Conservation (phyloP, 495 filamentous ascomycete species). For the Letharia columbiana region DNA sequence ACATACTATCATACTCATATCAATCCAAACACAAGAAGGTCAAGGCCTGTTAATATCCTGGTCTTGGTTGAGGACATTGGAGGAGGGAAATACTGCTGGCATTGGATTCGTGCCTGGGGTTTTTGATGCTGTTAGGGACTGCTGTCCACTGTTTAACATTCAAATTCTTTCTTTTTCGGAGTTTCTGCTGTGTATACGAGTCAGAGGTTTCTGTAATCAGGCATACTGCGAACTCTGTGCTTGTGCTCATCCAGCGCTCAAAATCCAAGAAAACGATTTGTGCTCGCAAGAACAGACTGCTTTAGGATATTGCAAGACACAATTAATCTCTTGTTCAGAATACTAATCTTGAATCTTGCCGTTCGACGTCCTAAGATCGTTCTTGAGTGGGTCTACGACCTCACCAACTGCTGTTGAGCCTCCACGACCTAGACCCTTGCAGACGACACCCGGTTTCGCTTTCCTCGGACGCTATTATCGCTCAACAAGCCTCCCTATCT, state of each 20-base stretch:
- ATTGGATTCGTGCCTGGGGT: slow-evolving; percentile 14
- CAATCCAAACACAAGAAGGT: neutral
- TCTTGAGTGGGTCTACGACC: slow-evolving; percentile 32
- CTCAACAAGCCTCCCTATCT: slow-evolving; percentile 8
- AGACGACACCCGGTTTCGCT: neutral
- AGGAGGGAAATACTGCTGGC: slow-evolving; percentile 2
- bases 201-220: slow-evolving; percentile 17
- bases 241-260: slow-evolving; percentile 17
- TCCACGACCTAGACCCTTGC: neutral
- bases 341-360: slow-evolving; percentile 16
- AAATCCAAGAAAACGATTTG: slow-evolving; percentile 14
- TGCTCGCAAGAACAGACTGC: slow-evolving; percentile 18
- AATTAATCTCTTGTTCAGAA: slow-evolving; percentile 14
- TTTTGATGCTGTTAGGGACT: slow-evolving; percentile 6
- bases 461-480: neutral
- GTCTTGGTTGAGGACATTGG: slow-evolving; percentile 9
- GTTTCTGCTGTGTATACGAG: slow-evolving; percentile 13
- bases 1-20: neutral
- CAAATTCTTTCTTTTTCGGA: neutral
- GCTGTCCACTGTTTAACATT: neutral
- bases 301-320: slow-evolving; percentile 16
- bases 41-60: neutral
- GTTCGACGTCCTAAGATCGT: slow-evolving; percentile 14
- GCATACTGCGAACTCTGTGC: slow-evolving; percentile 12
- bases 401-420: neutral